Evolutionary conservation across 345 rosid species (phyloP).

Genomic region (Draba incana): DNA sequence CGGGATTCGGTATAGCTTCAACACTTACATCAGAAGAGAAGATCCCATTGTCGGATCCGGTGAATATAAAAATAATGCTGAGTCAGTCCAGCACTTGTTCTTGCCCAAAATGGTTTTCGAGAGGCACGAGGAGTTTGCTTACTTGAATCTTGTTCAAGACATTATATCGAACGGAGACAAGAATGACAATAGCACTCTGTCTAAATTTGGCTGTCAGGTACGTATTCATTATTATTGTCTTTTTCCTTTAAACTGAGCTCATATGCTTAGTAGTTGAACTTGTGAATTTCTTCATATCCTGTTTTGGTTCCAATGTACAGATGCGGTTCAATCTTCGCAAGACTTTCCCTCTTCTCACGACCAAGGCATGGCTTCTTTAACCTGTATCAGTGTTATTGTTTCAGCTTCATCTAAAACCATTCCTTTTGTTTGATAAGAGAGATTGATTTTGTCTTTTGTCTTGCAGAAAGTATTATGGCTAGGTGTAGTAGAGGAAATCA

Average conservation of each 20-base stretch:
- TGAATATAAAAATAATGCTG: constrained; percentile 45
- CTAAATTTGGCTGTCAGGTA: constrained; percentile 95
- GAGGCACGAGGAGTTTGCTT: constrained; percentile 75
- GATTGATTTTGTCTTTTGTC: neutral
- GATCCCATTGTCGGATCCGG: constrained; percentile 46
- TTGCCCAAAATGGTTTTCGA: constrained; percentile 77
- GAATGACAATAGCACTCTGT: constrained; percentile 69
- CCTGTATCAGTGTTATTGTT: neutral
- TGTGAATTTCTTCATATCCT: constrained; percentile 9
- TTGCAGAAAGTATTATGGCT: constrained; percentile 84
- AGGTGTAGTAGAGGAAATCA: constrained; percentile 77
- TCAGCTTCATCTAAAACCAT: neutral
- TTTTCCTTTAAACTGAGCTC: constrained; percentile 18
- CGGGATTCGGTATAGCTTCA: constrained; percentile 60
- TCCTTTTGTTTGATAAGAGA: neutral
- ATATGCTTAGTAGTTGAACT: constrained; percentile 1
- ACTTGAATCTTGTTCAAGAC: constrained; percentile 67
- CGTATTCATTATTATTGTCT: neutral
- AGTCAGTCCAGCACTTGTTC: constrained; percentile 54
- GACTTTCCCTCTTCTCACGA: constrained; percentile 84
- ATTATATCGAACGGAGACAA: constrained; percentile 63
- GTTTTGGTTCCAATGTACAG: constrained; percentile 43
- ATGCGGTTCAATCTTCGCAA: constrained; percentile 83
- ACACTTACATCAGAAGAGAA: constrained; percentile 71
- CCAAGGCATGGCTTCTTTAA: constrained; percentile 58